Base-by-base conservation (phyloP, 2,329 filamentous ascomycete genomes). In the Chaetomium olivaceum region DNA sequence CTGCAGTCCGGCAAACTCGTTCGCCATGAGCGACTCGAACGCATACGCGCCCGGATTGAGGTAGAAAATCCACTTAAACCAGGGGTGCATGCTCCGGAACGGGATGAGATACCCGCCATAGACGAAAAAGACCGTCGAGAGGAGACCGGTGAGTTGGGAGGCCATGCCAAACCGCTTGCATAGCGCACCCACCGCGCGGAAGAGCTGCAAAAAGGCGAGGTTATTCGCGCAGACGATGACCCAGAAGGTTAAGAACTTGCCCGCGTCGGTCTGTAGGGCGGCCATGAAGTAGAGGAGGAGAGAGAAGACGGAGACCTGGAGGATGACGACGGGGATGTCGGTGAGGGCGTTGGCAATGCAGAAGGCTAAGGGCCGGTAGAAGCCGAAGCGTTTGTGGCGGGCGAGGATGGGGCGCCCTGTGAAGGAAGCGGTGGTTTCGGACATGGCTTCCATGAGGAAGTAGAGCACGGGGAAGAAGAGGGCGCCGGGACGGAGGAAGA, bases 371-470 rank as follows among this genome's bases (percentile, higher is more conserved):
- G 58, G 58, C 4, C 21, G 21, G 58, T 60, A 60, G n/a, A 60
- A 60, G 58, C 58, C 58, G 29, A 60, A 60, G 58, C 58, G 58
- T 29, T 60, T 60, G 25, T 60, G 58, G 29, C 58, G 58, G 46
- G 58, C 46, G 58, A 60, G 58, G 11, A 60, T 60, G 29, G 58
- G 58, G n/a, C 58, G 58, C 29, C 58, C 58, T 29, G 33, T 60
- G 29, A 60, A 60, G n/a, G 58, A 60, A 11, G 58, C 58, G 11
- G 58, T 60, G 7, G 58, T 60, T 21, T 60, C 58, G 2, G 58
- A 60, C 58, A 60, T 60, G 58, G 58, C 58, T 19, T 60, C 58
- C 58, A 60, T 60, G 46, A 60, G 58, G 58, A 60, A 60, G 46
- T 60, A 60, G 2, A 60, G 58, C 5, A 60, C 29, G 11, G 58